Base-by-base conservation (phyloP, 73 alveolate species). In the Symbiodinium natans region DNA sequence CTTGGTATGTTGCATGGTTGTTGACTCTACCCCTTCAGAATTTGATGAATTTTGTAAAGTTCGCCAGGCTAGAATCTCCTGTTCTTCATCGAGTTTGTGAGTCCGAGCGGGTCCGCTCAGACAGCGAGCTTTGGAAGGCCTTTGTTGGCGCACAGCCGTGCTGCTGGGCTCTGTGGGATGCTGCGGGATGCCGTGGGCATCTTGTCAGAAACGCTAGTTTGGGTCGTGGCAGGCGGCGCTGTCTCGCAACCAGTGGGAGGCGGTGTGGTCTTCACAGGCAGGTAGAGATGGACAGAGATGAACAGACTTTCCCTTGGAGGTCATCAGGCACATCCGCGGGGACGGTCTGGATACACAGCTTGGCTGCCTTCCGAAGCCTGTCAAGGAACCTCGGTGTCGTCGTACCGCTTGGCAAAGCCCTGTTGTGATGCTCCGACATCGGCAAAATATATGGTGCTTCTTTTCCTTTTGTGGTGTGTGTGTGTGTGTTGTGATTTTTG, bases 11-110 rank as follows among this genome's bases (percentile, higher is more conserved):
- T 13, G 59, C 59, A 46, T 46, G 59, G 59, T 13, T 0, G 59
- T n/a, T 46, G 59, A 46, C 31, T 0, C 15, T 63, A n/a, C n/a
- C 8, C 11, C 34, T 48, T 15, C 2, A 27, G 40, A 80, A 36
- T 52, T 56, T 29, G 27, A 21, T 21, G 75, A 21, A 56, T n/a
- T n/a, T n/a, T n/a, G n/a, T n/a, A n/a, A n/a, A n/a, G n/a, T n/a
- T n/a, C n/a, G n/a, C 27, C 25, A 85, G 94, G 94, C 95, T 88
- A 27, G 95, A 88, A 38, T 88, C 95, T 27, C 95, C 95, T n/a
- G 27, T 77, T 13, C 95, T 88, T 38, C 95, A 88, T 40, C 95
- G 95, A 48, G 95, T 88, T 63, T 82, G 86, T 59, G 95, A 88
- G 1, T 63, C 82, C 33, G 95, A 88, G 42, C 84, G 95, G 11